Evolutionary conservation across 768 basidiomycete species (phyloP).

Genomic region (Nevesoporus exiguus): DNA sequence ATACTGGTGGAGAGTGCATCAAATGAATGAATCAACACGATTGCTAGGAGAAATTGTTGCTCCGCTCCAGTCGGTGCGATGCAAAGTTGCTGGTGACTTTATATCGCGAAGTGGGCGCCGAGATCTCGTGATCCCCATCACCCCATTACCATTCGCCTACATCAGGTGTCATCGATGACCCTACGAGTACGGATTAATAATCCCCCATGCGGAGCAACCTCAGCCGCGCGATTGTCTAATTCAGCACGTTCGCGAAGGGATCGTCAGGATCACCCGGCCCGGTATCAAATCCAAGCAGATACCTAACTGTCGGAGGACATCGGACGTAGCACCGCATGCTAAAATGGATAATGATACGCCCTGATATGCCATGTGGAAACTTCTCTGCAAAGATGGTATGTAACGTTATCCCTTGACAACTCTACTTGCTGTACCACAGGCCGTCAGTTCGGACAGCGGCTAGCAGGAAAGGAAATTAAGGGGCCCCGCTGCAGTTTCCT

Average conservation of each 20-base stretch:
- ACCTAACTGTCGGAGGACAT: conserved; percentile 21
- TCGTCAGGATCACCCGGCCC: conserved; percentile 32
- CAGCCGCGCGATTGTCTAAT: conserved; percentile 19
- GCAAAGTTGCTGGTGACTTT: conserved; percentile 9
- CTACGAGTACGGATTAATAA: conserved; percentile 24
- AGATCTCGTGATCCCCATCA: conserved; percentile 18
- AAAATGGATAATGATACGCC: conserved; percentile 20
- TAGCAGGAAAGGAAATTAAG: conserved; percentile 17
- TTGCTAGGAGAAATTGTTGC: conserved; percentile 14
- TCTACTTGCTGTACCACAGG: conserved; percentile 2
- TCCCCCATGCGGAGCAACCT: conserved; percentile 18
- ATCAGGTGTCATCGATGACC: conserved; percentile 22
- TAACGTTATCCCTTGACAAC: conserved; percentile 15
- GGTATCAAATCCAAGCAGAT: conserved; percentile 9
- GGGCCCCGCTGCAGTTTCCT: conserved; percentile 2
- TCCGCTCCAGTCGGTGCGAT: conserved; percentile 26
- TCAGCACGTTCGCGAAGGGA: conserved; percentile 28
- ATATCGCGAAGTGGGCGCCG: conserved; percentile 6
- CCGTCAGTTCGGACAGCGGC: not conserved
- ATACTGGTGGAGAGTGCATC: conserved; percentile 6
- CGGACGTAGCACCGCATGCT: conserved; percentile 19
- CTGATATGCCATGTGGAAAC: conserved; percentile 25
- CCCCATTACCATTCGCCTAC: conserved; percentile 12
- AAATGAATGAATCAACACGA: conserved; percentile 23
- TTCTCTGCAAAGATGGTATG: not conserved